Base-by-base conservation (phyloP, 2,329 filamentous ascomycete genomes). In the Pestalotiopsis sp. region DNA sequence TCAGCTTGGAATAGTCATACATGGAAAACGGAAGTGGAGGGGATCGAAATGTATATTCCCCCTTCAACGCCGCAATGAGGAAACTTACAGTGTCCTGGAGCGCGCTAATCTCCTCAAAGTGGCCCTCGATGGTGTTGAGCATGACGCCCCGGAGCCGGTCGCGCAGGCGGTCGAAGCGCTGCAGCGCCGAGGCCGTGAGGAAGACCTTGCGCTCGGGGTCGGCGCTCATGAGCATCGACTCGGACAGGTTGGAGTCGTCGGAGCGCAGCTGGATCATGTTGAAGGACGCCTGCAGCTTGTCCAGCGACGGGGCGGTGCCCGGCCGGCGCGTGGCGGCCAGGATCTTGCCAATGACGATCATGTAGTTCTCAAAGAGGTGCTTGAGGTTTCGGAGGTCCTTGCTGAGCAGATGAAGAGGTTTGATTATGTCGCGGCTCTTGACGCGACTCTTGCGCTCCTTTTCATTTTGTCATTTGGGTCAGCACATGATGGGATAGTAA, bases 71-170 rank as follows among this genome's bases (percentile, higher is more conserved):
- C 23, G 14, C 25, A 25, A 12, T 17, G 5, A n/a, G 13, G 17
- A 67, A 41, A 74, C 84, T 75, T 78, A 91, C 91, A 76, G 93
- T 89, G 71, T 88, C 87, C 3, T 92, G 90, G 31, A 94, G 81
- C 0, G 89, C 89, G 31, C 91, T 89, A 75, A 93, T 93, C 78
- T 93, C 91, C 36, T 87, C 87, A 25, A 93, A 78, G 69, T 88
- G 89, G 73, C 90, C 89, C 65, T 87, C 82, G 31, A 90, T 89
- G 68, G 90, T 87, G 72, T 85, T 87, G 56, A 91, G 77, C 70
- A 90, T 90, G 63, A 91, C 85, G 56, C 90, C 81, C 67, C 86
- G 82, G 67, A 91, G 83, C 58, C 88, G 84, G 73, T 91, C 87
- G 69, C 85, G 83, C 2, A 92, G 80, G 6, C 89, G 81, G 66